Evolutionary conservation across 1,284 basidiomycete genomes (phyloP).

Genomic region (Takashimella tepidaria): DNA sequence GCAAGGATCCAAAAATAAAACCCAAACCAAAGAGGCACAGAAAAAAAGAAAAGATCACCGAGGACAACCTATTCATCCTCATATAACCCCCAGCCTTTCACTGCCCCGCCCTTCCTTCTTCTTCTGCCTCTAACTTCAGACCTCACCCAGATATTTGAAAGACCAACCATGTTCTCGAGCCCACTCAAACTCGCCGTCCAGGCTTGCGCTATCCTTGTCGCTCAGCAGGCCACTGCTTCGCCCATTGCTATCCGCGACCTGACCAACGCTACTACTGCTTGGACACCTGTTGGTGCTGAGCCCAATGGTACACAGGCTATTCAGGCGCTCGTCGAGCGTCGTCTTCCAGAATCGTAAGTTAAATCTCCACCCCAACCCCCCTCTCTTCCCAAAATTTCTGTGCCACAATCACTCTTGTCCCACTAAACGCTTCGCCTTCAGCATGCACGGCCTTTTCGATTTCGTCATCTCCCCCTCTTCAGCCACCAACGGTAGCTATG

Average conservation of each 20-base stretch:
- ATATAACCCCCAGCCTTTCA: no score
- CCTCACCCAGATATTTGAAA: no score
- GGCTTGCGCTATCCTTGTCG: background rate
- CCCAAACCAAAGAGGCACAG: no score
- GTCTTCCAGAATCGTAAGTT: slow-evolving; percentile 3
- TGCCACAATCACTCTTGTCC: background rate
- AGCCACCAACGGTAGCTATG: background rate
- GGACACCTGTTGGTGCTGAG: background rate
- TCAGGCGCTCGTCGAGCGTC: slow-evolving; percentile 6
- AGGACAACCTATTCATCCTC: no score
- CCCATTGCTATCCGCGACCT: background rate
- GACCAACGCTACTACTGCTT: background rate
- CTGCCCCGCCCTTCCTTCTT: no score
- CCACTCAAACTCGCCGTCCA: background rate
- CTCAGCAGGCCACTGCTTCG: background rate
- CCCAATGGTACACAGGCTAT: background rate
- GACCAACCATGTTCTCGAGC: background rate
- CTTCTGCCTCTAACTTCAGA: no score
- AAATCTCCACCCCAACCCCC: no score
- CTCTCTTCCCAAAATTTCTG: no score
- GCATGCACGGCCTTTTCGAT: slow-evolving; percentile 3
- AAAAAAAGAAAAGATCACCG: no score
- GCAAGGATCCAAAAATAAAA: no score
- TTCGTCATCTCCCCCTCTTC: background rate
- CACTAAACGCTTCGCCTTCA: background rate